These are phyloP conservation scores for Naegleria lovaniensis DNA, from an alignment of 208 protist genomes.

Conservation along the genomic window DNA sequence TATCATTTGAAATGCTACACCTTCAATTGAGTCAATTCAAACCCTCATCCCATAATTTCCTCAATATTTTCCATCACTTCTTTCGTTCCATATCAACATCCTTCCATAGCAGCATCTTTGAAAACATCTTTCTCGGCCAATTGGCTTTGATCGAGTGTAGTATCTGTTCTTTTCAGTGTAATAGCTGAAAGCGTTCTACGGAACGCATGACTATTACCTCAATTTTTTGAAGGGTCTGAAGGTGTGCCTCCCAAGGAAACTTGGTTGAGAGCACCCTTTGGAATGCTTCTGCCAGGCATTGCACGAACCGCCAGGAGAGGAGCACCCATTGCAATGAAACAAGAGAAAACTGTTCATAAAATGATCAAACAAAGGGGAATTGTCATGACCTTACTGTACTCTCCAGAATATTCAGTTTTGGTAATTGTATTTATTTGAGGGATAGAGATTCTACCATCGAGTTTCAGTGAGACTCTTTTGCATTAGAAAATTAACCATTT, in stretches of 20 bases:
- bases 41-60: too few species aligned
- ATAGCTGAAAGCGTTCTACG: conserved; percentile 2
- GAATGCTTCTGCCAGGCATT: neutral
- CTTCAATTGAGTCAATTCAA: too few species aligned
- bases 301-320: neutral
- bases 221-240: neutral
- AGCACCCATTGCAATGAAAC: neutral
- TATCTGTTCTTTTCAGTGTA: conserved; percentile 16
- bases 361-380: too few species aligned
- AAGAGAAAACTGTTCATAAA: too few species aligned
- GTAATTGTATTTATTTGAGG: too few species aligned
- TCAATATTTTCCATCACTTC: too few species aligned
- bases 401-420: too few species aligned
- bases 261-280: neutral
- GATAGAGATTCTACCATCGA: too few species aligned
- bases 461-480: too few species aligned
- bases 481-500: too few species aligned
- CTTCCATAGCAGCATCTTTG: neutral
- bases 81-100: neutral
- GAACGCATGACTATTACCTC: neutral
- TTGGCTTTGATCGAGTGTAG: conserved; percentile 14
- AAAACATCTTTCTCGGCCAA: neutral
- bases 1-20: too few species aligned
- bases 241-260: neutral
- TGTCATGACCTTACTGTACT: too few species aligned